Base-by-base conservation (phyloP, 1,139 yeast species). In the Nakaseomyces delphensis region DNA sequence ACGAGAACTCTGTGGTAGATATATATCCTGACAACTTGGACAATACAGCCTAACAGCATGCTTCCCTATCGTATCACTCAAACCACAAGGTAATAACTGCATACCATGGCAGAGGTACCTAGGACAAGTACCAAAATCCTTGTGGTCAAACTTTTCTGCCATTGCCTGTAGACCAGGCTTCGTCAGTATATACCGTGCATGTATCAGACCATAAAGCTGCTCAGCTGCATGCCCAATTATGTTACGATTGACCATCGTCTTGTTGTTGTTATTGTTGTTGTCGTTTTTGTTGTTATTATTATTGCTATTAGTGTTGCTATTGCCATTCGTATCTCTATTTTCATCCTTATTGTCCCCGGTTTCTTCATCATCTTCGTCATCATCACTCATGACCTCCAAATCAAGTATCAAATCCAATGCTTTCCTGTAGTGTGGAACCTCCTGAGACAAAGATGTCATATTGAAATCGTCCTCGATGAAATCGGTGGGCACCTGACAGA, bases 381-480 rank as follows among this genome's bases (percentile, higher is more conserved):
- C 63, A 23, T 59, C 63, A 29, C 66, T 64, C 44, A 83, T 83
- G 1, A 94, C 86, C 54, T 85, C 96, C 40, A 86, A 77, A 60
- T 89, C 97, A 50, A 91, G 69, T 47, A 91, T 87, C 53, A 93
- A 74, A 63, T 89, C 96, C 50, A 91, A 67, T 3, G 97, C 96
- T 60, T 87, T 95, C 59, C 91, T 71, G 64, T 89, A 91, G 61
- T 81, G 84, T 7, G 97, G 95, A 4, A 91, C 96, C 50, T 83
- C 78, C 56, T 79, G 76, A 23, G 84, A 74, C 45, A 91, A 71
- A 2, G 97, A 97, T 1, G 97, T 89, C 54, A 91, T 71, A 59
- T 91, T 91, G 70, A 91, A 91, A 56, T 91, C 97, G 63, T 91
- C 99, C 56, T 89, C 96, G 50, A 91, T 86, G 61, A 87, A 91